These are phyloP conservation scores for Yamadazyma siamensis DNA, from an alignment of 1,139 yeast genomes.

Conservation along the genomic window DNA sequence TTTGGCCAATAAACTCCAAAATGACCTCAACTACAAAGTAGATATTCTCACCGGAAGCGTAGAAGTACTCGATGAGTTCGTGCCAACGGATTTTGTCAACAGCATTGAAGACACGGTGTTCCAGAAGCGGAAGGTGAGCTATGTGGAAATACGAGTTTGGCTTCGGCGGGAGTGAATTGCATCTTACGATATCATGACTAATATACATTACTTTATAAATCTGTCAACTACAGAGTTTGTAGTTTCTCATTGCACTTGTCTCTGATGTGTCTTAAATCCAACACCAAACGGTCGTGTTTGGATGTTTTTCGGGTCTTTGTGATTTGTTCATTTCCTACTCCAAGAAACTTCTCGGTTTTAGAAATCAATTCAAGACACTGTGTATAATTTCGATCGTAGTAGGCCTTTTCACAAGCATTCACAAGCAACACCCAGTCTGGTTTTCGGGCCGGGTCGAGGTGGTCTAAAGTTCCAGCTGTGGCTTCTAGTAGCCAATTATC, in stretches of 20 bases:
- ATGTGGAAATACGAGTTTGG: slow-evolving; percentile 53
- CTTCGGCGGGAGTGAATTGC: slow-evolving; percentile 24
- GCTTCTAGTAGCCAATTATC: slow-evolving; percentile 41
- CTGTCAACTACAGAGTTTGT: too few relatives aligned
- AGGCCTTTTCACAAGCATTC: slow-evolving; percentile 49
- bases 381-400: slow-evolving; percentile 42
- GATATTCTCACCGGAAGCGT: slow-evolving; percentile 57
- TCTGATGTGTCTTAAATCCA: slow-evolving; percentile 43
- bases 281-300: slow-evolving; percentile 42
- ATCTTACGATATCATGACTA: too few relatives aligned
- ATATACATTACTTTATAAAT: background rate
- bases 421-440: slow-evolving; percentile 33
- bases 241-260: slow-evolving; percentile 29
- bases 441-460: slow-evolving; percentile 23
- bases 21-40: slow-evolving; percentile 41
- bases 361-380: slow-evolving; percentile 38
- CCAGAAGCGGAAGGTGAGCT: slow-evolving; percentile 54
- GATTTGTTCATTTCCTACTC: slow-evolving; percentile 20
- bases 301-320: slow-evolving; percentile 28
- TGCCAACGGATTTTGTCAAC: slow-evolving; percentile 11
- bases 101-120: slow-evolving; percentile 27
- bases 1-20: slow-evolving; percentile 40
- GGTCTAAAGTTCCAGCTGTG: too few relatives aligned
- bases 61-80: slow-evolving; percentile 62
- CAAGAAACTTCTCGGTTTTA: slow-evolving; percentile 27